Base-by-base conservation (phyloP, 345 rosid species). In the Populus pruinosa region DNA sequence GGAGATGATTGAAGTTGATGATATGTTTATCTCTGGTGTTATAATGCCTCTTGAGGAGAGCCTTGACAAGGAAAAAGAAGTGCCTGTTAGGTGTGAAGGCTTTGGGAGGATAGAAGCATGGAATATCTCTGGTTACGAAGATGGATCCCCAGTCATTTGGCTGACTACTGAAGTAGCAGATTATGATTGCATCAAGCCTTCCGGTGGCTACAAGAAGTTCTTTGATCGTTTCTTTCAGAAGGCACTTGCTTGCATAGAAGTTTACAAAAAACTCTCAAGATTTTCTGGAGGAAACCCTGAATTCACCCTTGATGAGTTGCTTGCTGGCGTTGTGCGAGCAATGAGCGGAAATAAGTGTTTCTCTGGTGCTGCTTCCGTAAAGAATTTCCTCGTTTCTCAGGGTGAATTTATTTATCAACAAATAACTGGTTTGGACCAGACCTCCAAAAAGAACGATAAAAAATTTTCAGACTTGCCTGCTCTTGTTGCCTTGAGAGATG, bases 81-180 rank as follows among this genome's bases (percentile, higher is more conserved):
- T 29, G 67, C 63, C 43, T 36, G 73, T 82, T 12, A 75, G 76
- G 14, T 82, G 84, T 64, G 81, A 77, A 11, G 81, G 81, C 18
- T 82, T 82, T 74, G 84, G 84, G 65, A 82, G 84, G 69, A 65
- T 82, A 39, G 81, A 78, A 74, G 70, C 67, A 20, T 82, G 84
- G 81, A 31, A 18, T 36, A 74, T 82, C 31, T 82, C 84, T 69
- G 84, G 81, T 50, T 82, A 77, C 66, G 81, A 82, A 55, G 81
- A 82, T 25, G 84, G 84, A 25, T 73, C 69, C 27, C 81, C 84
- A 14, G 79, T 82, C 17, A 53, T 82, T 38, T 82, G 84, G 84
- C 72, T 82, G 27, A n/a, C 79, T 21, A 82, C 84, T 27, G 78
- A 73, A 25, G 43, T 74, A 39, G 84, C 84, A 16, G 81, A 82